Evolutionary conservation across 108 stramenopile species (phyloP), one percentile per base, ranked within the genome.

Genomic region (Nitzschia palea): DNA sequence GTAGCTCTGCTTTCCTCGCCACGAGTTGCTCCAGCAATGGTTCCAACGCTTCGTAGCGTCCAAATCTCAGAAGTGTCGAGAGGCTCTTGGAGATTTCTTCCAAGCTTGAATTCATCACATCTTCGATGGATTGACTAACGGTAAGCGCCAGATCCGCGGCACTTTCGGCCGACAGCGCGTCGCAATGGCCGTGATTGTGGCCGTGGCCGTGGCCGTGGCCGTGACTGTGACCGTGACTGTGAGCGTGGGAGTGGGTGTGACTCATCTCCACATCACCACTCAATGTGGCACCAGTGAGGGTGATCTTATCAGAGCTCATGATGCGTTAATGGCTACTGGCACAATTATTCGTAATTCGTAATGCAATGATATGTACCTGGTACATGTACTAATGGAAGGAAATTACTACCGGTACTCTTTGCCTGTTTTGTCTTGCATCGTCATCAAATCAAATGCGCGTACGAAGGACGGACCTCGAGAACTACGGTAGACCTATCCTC

Each of bases 211-310:
- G 72, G 12, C 37, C 43, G 36, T 50, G 67, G 18, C 20, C 10
- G 37, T 66, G 70, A 20, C 42, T 47, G 65, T 80, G 78, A 22
- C 18, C 27, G 36, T 80, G 76, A 51, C 30, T 42, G 36, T 69
- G 55, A 48, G 69, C 32, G 51, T 71, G 75, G 12, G 47, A 44
- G 53, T 56, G 52, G 27, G 40, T 25, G 44, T 37, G 27, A 40
- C 23, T 50, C 26, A 42, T 5, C 10, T 35, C 4, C 18, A 12
- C 44, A 45, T 33, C 79, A 25, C 75, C 64, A 27, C 72, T 45
- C n/a, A 82, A 64, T 6, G 86, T 82, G 9, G 75, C 89, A 57
- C 89, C 89, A 5, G 89, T 90, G 35, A 90, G 55, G 27, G 86
- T 90, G 35, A 90, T 65, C 67, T 87, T 81, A 69, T 85, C 77